phyloP scores from a whole-genome alignment of 73 alveolate genomes.

The Diophrys appendiculata region DNA sequence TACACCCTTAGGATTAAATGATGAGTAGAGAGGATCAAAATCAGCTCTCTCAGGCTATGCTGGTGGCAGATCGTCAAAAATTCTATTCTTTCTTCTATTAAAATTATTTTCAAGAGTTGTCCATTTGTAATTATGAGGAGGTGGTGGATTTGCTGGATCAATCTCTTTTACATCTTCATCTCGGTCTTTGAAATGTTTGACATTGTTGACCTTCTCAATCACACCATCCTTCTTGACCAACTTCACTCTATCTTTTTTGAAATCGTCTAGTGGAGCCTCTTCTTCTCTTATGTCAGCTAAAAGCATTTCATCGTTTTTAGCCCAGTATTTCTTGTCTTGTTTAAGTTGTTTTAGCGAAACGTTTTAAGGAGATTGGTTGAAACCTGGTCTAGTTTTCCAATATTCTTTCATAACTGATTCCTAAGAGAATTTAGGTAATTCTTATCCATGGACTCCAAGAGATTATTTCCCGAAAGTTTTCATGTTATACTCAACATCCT shows the following conservation, averaged over 20 bases:
- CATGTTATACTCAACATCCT: slow-evolving; percentile 73
- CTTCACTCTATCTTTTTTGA: background rate
- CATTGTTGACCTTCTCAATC: slow-evolving; percentile 9
- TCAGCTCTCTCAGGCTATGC: slow-evolving; percentile 41
- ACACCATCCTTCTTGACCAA: slow-evolving; percentile 24
- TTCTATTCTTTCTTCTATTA: slow-evolving; percentile 33
- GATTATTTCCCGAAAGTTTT: slow-evolving; percentile 62
- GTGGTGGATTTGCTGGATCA: background rate
- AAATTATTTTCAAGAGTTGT: slow-evolving; percentile 39
- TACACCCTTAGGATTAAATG: slow-evolving; percentile 46
- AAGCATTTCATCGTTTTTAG: slow-evolving; percentile 51
- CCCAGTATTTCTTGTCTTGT: slow-evolving; percentile 49
- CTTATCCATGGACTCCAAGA: slow-evolving; percentile 82
- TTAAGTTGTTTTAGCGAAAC: slow-evolving; percentile 54
- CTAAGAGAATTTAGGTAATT: slow-evolving; percentile 73
- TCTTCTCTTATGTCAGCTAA: slow-evolving; percentile 33
- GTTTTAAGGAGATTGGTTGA: slow-evolving; percentile 58
- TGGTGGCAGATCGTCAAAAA: slow-evolving; percentile 26
- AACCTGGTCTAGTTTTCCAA: slow-evolving; percentile 76
- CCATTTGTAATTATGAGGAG: slow-evolving; percentile 24
- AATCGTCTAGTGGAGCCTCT: slow-evolving; percentile 54
- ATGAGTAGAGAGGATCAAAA: slow-evolving; percentile 56
- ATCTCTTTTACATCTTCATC: background rate
- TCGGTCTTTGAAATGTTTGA: background rate
- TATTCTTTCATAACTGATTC: slow-evolving; percentile 60